These are phyloP conservation scores for Hawksworthiomyces lignivorus DNA, from an alignment of 2,329 filamentous ascomycete genomes.

Conservation along the genomic window DNA sequence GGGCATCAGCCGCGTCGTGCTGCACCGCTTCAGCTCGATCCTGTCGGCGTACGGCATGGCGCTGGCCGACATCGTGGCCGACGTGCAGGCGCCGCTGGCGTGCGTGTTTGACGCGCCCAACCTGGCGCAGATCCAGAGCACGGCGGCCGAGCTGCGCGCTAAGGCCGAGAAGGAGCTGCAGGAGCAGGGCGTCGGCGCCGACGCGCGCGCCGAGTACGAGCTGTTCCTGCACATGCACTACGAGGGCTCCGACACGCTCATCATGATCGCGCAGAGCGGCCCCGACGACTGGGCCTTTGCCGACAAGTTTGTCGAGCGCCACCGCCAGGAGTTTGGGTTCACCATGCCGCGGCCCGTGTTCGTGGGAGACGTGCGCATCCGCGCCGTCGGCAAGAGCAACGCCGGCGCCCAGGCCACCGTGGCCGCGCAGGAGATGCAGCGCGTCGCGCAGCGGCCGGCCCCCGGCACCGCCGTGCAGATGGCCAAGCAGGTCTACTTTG, in stretches of 20 bases:
- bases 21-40: slow-evolving; percentile 81
- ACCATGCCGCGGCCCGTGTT: slow-evolving; percentile 82
- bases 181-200: slow-evolving; percentile 70
- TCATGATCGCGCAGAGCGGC: slow-evolving; percentile 66
- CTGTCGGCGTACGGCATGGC: slow-evolving; percentile 90
- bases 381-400: slow-evolving; percentile 84
- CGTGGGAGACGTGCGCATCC: slow-evolving; percentile 78
- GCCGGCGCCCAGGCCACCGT: slow-evolving; percentile 71
- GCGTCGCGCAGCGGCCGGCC: slow-evolving; percentile 17
- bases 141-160: slow-evolving; percentile 57
- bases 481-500: slow-evolving; percentile 69
- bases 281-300: slow-evolving; percentile 74
- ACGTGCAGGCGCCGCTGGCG: slow-evolving; percentile 70
- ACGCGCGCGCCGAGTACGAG: slow-evolving; percentile 72
- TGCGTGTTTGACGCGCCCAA: slow-evolving; percentile 49
- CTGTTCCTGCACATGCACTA: slow-evolving; percentile 93
- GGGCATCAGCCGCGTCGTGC: slow-evolving; percentile 73
- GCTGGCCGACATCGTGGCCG: slow-evolving; percentile 83
- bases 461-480: not conserved
- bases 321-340: slow-evolving; percentile 89
- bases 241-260: slow-evolving; percentile 77
- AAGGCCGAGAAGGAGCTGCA: slow-evolving; percentile 60
- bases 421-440: too few species aligned
- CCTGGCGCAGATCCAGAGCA: not conserved
- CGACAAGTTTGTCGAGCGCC: slow-evolving; percentile 74